A percentile compares a stretch with the other conserved stretches of the same genome.
Evolutionary conservation across 2,329 filamentous ascomycete species (phyloP).

Genomic region (Rhinocladiella similis): DNA sequence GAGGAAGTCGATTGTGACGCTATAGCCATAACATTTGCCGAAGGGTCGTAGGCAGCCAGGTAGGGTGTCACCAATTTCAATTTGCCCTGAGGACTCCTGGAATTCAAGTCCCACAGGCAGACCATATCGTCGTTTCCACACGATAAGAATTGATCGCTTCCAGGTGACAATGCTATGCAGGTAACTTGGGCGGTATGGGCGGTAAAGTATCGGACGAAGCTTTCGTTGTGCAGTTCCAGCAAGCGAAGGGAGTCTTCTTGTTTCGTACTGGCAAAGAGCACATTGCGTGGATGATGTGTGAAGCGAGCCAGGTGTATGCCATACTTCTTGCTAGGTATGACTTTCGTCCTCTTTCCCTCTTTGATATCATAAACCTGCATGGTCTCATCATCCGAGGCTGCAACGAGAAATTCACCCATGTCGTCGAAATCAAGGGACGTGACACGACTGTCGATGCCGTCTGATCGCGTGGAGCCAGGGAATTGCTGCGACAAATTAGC

Average conservation of each 20-base stretch:
- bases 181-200: conserved; percentile 87
- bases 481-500: conserved; percentile 52
- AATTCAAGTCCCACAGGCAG: conserved; percentile 83
- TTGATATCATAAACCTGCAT: conserved; percentile 94
- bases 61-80: conserved; percentile 79
- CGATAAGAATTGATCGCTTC: conserved; percentile 87
- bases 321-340: conserved; percentile 92
- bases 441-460: conserved; percentile 58
- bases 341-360: conserved; percentile 86
- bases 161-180: conserved; percentile 77
- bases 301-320: conserved; percentile 92
- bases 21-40: conserved; percentile 86
- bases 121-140: conserved; percentile 90
- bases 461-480: conserved; percentile 37
- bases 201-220: conserved; percentile 93
- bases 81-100: conserved; percentile 75
- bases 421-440: conserved; percentile 97
- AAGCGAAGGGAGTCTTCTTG: conserved; percentile 84
- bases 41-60: conserved; percentile 87
- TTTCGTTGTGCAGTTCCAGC: conserved; percentile 89
- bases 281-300: conserved; percentile 85
- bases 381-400: conserved; percentile 88
- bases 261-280: conserved; percentile 95
- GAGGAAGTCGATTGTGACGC: conserved; percentile 77
- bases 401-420: conserved; percentile 86